Evolutionary conservation across 345 rosid species (phyloP).

Genomic region (Dimocarpus longan): DNA sequence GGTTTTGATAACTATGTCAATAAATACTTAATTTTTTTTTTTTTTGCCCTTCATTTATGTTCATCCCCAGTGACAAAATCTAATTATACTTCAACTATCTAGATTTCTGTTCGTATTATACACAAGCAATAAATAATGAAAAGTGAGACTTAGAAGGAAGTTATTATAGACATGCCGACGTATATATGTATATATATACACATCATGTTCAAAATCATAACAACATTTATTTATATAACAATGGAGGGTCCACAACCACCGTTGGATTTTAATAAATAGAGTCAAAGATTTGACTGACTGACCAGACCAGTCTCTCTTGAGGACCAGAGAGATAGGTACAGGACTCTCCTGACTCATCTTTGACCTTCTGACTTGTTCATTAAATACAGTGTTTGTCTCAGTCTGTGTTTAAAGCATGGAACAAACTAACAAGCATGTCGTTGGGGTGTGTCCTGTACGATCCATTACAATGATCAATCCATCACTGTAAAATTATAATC

Average conservation of each 20-base stretch:
- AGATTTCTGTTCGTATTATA: too few relatives aligned
- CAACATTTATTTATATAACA: constrained; percentile 5
- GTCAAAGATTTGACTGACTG: constrained; percentile 52
- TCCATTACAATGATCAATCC: neutral
- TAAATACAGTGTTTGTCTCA: constrained; percentile 20
- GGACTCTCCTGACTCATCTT: constrained; percentile 40
- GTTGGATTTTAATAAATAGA: constrained; percentile 46
- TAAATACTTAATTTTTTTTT: too few relatives aligned
- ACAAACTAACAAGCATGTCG: neutral
- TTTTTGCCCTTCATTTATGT: too few relatives aligned
- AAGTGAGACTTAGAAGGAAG: neutral
- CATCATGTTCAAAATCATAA: neutral
- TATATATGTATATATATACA: too few relatives aligned
- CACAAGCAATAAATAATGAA: too few relatives aligned
- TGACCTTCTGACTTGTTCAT: constrained; percentile 59
- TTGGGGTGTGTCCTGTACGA: neutral
- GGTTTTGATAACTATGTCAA: too few relatives aligned
- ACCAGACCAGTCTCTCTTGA: constrained; percentile 28
- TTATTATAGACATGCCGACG: constrained; percentile 5
- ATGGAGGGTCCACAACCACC: constrained; percentile 61
- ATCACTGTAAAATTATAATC: neutral
- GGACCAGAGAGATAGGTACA: neutral
- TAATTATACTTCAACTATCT: too few relatives aligned
- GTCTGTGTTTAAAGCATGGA: neutral
- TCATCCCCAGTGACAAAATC: too few relatives aligned